Percentiles rank a stretch among this genome's conserved stretches.
These are phyloP conservation scores for Ciborinia camelliae DNA, from an alignment of 2,329 filamentous ascomycete genomes.

Conservation along the genomic window DNA sequence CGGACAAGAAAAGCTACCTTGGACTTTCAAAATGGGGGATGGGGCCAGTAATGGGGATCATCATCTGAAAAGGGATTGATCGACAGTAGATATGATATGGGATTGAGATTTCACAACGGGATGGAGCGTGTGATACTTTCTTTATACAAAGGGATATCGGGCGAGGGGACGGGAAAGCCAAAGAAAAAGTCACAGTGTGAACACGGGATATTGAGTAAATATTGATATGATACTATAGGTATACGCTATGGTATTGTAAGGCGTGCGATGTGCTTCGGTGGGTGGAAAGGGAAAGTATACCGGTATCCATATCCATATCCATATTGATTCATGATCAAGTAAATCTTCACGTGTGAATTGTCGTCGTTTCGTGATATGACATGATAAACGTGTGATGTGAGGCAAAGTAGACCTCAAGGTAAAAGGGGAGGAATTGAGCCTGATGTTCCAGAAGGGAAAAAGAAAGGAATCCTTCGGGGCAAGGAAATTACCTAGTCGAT, in stretches of 20 bases:
- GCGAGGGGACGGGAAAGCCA: neutral
- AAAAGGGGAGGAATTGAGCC: too few species aligned
- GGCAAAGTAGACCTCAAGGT: too few species aligned
- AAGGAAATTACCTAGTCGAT: neutral
- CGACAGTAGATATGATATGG: neutral
- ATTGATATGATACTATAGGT: neutral
- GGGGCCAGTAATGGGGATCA: neutral
- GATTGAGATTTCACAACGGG: neutral
- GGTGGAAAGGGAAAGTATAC: neutral
- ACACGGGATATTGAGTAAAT: neutral
- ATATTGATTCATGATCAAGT: neutral
- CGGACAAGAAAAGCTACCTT: neutral
- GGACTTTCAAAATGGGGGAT: neutral
- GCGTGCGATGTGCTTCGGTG: neutral
- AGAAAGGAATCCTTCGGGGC: slow-evolving; percentile 8
- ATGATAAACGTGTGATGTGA: neutral
- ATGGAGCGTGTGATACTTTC: too few species aligned
- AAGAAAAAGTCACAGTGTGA: neutral
- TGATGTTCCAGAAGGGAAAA: neutral
- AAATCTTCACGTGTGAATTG: neutral
- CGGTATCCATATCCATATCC: neutral
- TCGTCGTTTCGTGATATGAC: neutral
- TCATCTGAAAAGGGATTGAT: neutral
- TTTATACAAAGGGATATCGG: neutral
- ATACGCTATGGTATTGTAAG: neutral